These are phyloP conservation scores for Salix dunnii DNA, from an alignment of 345 rosid genomes.

Conservation along the genomic window DNA sequence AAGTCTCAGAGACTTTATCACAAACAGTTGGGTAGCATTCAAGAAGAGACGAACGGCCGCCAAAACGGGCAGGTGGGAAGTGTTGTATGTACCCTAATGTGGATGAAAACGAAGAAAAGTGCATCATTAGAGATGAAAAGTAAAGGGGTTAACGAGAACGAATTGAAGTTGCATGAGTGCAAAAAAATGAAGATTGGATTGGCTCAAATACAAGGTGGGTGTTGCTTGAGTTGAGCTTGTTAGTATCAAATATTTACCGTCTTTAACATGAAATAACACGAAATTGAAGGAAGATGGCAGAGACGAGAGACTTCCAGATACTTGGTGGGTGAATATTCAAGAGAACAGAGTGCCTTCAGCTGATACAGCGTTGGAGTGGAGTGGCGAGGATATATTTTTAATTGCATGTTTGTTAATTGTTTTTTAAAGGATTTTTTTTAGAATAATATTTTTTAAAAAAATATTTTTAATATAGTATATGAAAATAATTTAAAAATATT, in stretches of 20 bases:
- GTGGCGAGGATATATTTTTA: not conserved
- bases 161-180: not conserved
- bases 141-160: not conserved
- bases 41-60: not conserved
- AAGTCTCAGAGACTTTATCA: not conserved
- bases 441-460: too few species aligned
- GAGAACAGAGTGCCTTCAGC: not conserved
- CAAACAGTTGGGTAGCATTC: slow-evolving; percentile 5
- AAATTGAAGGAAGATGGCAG: not conserved
- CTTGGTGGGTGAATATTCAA: not conserved
- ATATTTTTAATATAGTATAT: too few species aligned
- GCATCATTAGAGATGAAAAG: not conserved
- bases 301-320: not conserved
- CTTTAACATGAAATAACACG: not conserved
- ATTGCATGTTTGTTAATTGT: too few species aligned
- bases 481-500: too few species aligned
- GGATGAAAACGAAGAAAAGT: not conserved
- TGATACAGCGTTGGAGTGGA: not conserved
- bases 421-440: too few species aligned
- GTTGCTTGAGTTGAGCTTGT: not conserved
- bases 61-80: too few species aligned
- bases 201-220: not conserved
- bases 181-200: not conserved
- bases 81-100: not conserved
- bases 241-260: not conserved